Base-by-base conservation (phyloP, 805 yeast genomes). In the Jamesozyma rosinii region DNA sequence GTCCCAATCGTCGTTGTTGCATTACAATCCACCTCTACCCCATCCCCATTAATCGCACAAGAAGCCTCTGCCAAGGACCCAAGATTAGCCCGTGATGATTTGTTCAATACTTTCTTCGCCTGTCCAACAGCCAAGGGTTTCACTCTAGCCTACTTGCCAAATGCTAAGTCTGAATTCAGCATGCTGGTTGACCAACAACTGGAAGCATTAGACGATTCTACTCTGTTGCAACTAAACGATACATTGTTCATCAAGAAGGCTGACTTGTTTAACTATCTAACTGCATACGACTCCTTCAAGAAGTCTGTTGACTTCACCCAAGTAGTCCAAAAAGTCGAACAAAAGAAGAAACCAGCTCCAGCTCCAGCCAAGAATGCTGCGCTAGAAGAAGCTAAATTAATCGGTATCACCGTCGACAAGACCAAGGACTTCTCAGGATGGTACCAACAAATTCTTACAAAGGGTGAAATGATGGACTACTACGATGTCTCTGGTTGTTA, bases 401-500 rank as follows among this genome's bases (percentile, higher is more conserved):
- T 92, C 54, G 98, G 98, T 67, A 90, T 92, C 64, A 92, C 97
- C 37, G 95, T 84, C 41, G 95, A 87, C 67, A 92, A 92, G 69
- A 77, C 79, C 49, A 72, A 78, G 57, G 98, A 92, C 64, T 92
- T 92, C 73, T 80, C 98, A 49, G 79, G 88, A 42, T 92, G 99
- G 99, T 92, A 92, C 71, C 89, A 89, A 57, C 98, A 92, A 72
- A 82, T 94, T 46, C 75, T 89, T 52, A 84, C 94, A 58, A 92
- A 92, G 70, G 95, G 96, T 68, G 99, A 92, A 68, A 86, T 94
- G 95, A 75, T 92, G 58, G 98, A 94, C 65, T 92, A 92, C 73
- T 92, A 92, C 63, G 98, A 94, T 63, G 97, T 92, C 41, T 88
- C 97, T 41, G 99, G 99, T 56, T 92, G 99, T 73, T 92, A 92